These are phyloP conservation scores for Claviceps monticola DNA, from an alignment of 2,329 filamentous ascomycete genomes.

Conservation along the genomic window DNA sequence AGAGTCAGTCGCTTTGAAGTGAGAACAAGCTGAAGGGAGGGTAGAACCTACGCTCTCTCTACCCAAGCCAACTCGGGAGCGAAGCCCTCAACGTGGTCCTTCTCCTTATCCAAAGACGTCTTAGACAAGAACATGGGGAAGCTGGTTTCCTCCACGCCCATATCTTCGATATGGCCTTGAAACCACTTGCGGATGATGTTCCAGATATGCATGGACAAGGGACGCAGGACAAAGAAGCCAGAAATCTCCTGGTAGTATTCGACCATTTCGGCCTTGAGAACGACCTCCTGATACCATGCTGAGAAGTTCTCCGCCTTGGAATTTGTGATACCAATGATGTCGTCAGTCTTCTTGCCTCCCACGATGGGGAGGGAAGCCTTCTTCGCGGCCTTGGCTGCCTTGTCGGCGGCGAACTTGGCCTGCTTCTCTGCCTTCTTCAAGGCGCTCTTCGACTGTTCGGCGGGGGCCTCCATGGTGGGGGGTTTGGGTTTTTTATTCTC, in stretches of 20 bases:
- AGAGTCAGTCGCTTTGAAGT: neutral
- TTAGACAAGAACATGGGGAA: slow-evolving; percentile 93
- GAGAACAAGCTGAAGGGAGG: neutral
- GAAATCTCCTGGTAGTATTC: slow-evolving; percentile 92
- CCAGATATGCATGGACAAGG: slow-evolving; percentile 54
- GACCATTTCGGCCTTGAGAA: slow-evolving; percentile 93
- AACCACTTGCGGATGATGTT: slow-evolving; percentile 54
- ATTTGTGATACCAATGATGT: slow-evolving; percentile 78
- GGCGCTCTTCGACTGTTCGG: slow-evolving; percentile 43
- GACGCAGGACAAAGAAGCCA: slow-evolving; percentile 90
- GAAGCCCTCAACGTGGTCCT: slow-evolving; percentile 97
- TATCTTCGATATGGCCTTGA: slow-evolving; percentile 63
- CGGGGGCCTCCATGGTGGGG: slow-evolving; percentile 16
- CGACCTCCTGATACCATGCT: slow-evolving; percentile 94
- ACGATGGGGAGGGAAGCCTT: slow-evolving; percentile 35
- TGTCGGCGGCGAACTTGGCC: slow-evolving; percentile 45
- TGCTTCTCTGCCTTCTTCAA: slow-evolving; percentile 54
- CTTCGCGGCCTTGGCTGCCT: slow-evolving; percentile 49
- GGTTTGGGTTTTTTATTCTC: slow-evolving; percentile 5
- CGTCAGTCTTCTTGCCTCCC: slow-evolving; percentile 46
- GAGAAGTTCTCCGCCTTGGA: slow-evolving; percentile 78
- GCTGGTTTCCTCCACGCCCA: slow-evolving; percentile 90
- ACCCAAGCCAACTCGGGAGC: slow-evolving; percentile 87
- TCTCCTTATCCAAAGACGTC: slow-evolving; percentile 77
- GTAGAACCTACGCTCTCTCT: slow-evolving; percentile 53